Conservation (phyloP, 1,284 basidiomycete genomes). For the Sporisorium exsertum region DNA sequence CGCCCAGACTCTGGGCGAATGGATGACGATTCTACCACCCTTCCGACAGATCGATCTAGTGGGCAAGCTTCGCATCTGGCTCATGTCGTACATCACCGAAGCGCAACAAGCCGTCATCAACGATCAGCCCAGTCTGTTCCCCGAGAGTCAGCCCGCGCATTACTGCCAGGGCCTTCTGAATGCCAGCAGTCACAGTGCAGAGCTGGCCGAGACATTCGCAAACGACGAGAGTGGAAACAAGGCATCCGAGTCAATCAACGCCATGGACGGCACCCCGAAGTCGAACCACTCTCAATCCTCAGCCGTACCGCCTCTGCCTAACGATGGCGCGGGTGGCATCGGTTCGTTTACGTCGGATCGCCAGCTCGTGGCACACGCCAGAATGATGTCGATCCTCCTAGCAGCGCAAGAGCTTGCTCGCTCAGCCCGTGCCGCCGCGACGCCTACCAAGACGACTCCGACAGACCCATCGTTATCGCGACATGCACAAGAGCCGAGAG, state of each 20-base stretch:
- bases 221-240: constrained; percentile 6
- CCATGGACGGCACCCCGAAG: constrained; percentile 19
- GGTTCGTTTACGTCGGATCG: constrained; percentile 51
- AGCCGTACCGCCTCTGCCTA: constrained; percentile 14
- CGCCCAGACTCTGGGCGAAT: constrained; percentile 57
- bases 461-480: constrained; percentile 6
- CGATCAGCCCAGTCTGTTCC: constrained; percentile 49
- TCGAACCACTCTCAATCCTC: constrained; percentile 24
- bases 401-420: constrained; percentile 48
- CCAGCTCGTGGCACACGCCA: constrained; percentile 57
- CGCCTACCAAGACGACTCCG: constrained; percentile 9
- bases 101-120: constrained; percentile 59
- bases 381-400: constrained; percentile 57
- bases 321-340: constrained; percentile 31
- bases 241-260: constrained; percentile 2
- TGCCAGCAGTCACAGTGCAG: constrained; percentile 40
- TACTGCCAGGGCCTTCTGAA: constrained; percentile 57
- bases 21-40: constrained; percentile 58
- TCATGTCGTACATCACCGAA: constrained; percentile 62
- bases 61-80: constrained; percentile 59
- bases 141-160: constrained; percentile 42
- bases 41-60: constrained; percentile 61
- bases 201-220: constrained; percentile 10
- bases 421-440: constrained; percentile 27
- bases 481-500: constrained; percentile 1